Percentiles rank a stretch among this genome's conserved stretches.
phyloP scores from a whole-genome alignment of 139 green algal genomes.

The Haematococcus lacustris region DNA sequence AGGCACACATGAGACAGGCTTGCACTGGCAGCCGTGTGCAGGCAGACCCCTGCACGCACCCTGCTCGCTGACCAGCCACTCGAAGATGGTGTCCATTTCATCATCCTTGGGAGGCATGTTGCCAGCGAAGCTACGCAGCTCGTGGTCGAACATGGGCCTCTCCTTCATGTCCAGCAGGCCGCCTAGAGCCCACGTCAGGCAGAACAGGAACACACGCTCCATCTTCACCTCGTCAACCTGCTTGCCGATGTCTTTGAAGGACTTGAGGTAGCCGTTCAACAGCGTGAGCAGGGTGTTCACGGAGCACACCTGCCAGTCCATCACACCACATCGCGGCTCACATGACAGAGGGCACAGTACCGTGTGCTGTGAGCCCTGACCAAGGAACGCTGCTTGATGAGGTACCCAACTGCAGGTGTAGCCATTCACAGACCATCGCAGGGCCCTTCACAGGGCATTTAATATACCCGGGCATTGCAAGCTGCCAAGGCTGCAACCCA shows the following conservation, averaged over 20 bases:
- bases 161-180: slow-evolving; percentile 74
- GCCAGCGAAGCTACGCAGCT: slow-evolving; percentile 29
- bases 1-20: no score
- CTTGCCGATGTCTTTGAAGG: slow-evolving; percentile 20
- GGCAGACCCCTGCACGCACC: no score
- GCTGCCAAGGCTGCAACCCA: no score
- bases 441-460: no score
- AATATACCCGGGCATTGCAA: no score
- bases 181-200: slow-evolving; percentile 75
- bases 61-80: slow-evolving; percentile 73
- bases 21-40: no score
- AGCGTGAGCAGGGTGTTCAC: slow-evolving; percentile 76
- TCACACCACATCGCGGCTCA: no score
- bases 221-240: slow-evolving; percentile 42
- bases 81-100: slow-evolving; percentile 71
- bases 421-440: neutral
- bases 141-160: slow-evolving; percentile 60
- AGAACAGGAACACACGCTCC: slow-evolving; percentile 87
- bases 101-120: slow-evolving; percentile 43
- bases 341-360: no score
- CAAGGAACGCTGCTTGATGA: no score
- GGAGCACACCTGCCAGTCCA: slow-evolving; percentile 60
- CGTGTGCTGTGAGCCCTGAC: no score
- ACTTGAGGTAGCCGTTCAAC: slow-evolving; percentile 61
- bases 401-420: no score